These are phyloP conservation scores for Hypoxylon fragiforme DNA, from an alignment of 495 filamentous ascomycete genomes.

Conservation along the genomic window DNA sequence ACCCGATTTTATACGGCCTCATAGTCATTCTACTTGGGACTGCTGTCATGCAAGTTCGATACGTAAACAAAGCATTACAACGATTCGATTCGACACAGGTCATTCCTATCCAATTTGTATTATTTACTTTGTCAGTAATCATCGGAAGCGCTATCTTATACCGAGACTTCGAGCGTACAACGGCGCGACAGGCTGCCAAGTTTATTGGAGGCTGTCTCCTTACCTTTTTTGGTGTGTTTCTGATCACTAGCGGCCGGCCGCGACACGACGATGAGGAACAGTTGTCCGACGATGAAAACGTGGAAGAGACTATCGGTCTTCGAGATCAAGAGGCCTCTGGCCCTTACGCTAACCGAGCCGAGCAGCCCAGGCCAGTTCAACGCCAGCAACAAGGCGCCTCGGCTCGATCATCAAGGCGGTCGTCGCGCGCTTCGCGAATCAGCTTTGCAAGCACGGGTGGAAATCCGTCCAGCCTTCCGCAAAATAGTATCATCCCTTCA, in stretches of 20 bases:
- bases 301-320: conserved; percentile 55
- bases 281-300: conserved; percentile 55
- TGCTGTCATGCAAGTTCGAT: conserved; percentile 92
- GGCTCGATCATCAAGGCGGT: conserved; percentile 37
- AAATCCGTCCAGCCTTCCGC: conserved; percentile 24
- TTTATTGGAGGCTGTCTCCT: conserved; percentile 87
- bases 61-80: conserved; percentile 91
- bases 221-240: conserved; percentile 92
- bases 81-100: conserved; percentile 96
- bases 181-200: conserved; percentile 67
- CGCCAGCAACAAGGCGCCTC: conserved; percentile 12
- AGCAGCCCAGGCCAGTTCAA: conserved; percentile 25
- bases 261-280: conserved; percentile 57
- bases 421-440: conserved; percentile 41
- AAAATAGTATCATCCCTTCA: conserved; percentile 29
- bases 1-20: conserved; percentile 86
- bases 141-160: conserved; percentile 91
- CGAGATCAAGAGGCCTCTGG: conserved; percentile 41
- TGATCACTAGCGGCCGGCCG: conserved; percentile 76
- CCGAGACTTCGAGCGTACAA: conserved; percentile 86
- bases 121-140: conserved; percentile 95
- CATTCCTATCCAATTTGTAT: conserved; percentile 94
- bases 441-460: conserved; percentile 37
- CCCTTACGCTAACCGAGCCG: conserved; percentile 27
- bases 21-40: conserved; percentile 75